Conservation (phyloP, 129 eudicot species). For the Flaveria brownii region DNA sequence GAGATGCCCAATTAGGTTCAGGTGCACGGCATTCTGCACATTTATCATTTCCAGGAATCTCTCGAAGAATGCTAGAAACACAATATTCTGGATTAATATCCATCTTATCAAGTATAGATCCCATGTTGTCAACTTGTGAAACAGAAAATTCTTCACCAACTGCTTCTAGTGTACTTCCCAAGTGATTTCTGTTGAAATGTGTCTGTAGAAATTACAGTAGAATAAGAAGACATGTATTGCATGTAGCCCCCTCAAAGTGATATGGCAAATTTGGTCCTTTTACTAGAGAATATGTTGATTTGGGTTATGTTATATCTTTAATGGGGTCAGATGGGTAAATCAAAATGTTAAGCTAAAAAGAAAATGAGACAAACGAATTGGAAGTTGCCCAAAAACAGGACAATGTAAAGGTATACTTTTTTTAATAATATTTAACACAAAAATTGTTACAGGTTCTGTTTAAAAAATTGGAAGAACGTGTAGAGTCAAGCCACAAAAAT, state of each 20-base stretch:
- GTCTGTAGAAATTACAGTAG: constrained; percentile 42
- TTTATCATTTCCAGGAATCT: constrained; percentile 82
- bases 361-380: background rate
- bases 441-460: background rate
- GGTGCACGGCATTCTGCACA: constrained; percentile 90
- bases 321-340: background rate
- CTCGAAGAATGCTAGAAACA: constrained; percentile 67
- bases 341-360: constrained; percentile 6
- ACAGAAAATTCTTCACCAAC: constrained; percentile 33
- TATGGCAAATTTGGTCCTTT: background rate
- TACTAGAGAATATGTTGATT: background rate
- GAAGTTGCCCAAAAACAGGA: no score
- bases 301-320: background rate
- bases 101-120: constrained; percentile 37
- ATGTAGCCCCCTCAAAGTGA: background rate
- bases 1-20: constrained; percentile 98
- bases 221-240: background rate
- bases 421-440: background rate
- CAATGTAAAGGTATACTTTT: no score
- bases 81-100: constrained; percentile 48
- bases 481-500: background rate
- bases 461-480: background rate
- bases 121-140: constrained; percentile 38
- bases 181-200: constrained; percentile 38
- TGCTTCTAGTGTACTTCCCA: constrained; percentile 33